Evolutionary conservation across 306 rosid genomes (phyloP).

Genomic region (Cucurbita moschata): DNA sequence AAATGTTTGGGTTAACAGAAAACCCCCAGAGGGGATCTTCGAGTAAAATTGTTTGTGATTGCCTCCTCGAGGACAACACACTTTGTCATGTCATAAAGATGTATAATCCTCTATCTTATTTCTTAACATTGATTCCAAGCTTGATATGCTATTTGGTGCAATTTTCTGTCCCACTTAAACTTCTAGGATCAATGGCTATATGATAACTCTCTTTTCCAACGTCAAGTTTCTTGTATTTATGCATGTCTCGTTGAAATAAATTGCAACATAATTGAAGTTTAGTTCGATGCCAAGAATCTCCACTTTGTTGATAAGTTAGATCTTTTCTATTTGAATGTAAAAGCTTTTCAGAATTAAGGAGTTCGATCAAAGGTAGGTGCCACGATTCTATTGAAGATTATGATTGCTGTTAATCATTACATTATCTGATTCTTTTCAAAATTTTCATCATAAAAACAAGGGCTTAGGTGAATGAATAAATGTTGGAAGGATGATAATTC

Average conservation of each 20-base stretch:
- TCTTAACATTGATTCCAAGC: conserved; percentile 1
- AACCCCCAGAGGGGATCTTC: conserved; percentile 23
- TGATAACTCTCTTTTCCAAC: background rate
- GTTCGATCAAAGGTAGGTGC: background rate
- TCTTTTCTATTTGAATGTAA: background rate
- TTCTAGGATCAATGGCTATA: background rate
- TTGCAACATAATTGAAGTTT: background rate
- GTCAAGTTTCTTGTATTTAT: background rate
- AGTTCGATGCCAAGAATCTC: background rate
- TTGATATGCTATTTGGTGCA: background rate
- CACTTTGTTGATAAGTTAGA: background rate
- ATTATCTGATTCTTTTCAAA: background rate
- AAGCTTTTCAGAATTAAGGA: background rate
- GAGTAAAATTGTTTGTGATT: conserved; percentile 32
- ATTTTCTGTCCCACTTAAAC: background rate
- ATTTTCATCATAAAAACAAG: background rate
- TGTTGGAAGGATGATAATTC: background rate
- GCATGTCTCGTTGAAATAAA: background rate
- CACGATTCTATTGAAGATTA: background rate
- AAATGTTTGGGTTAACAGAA: conserved; percentile 39
- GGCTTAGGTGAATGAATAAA: background rate
- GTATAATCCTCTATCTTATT: conserved; percentile 32
- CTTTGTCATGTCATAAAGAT: conserved; percentile 55
- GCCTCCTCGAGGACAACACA: conserved; percentile 23
- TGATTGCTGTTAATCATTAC: background rate